Base-by-base conservation (phyloP, 2,329 filamentous ascomycete genomes). In the Cryphonectria carpinicola region DNA sequence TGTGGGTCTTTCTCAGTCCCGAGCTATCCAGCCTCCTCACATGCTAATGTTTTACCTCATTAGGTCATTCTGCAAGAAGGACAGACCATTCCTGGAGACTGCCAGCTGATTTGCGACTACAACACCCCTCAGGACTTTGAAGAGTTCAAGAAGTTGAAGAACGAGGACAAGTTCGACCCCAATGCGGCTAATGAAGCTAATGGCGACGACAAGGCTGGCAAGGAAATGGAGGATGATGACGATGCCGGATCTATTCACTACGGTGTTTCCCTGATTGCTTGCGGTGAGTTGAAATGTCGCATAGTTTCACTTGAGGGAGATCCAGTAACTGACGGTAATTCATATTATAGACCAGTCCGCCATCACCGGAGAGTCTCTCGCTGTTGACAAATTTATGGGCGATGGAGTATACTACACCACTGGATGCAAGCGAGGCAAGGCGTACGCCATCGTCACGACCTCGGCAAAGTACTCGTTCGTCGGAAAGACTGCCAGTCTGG, bases 371-470 rank as follows among this genome's bases (percentile, higher is more conserved):
- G 64, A 66, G n/a, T 66, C 79, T 72, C 89, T 93, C 75, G 92
- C 92, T 75, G 92, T 93, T 73, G 90, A 92, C 82, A 92, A 92
- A 83, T 92, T 92, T 84, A 92, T 94, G 88, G 90, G 90, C 73
- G 92, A 93, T 78, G 84, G 86, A 72, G 86, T 91, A 78, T 93
- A 92, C 86, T 93, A 93, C 85, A 93, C 92, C 73, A 93, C 92
- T 73, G 91, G 92, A 77, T 93, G 92, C 86, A 94, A 93, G 87
- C 91, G 92, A 79, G 91, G 92, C 78, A 93, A 93, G 84, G 89
- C 90, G 72, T 93, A 91, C 80, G 90, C 86, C 77, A 86, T 94
- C 73, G 87, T 90, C 77, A 87, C 87, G 71, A 88, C 89, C 74
- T 89, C 89, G 73, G 92, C 92, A 69, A 89, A 87, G 79, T 86